A percentile compares a stretch with the other conserved stretches of the same genome.
Evolutionary conservation across 768 basidiomycete species (phyloP).

Genomic region (Leccinum aurantiacum): DNA sequence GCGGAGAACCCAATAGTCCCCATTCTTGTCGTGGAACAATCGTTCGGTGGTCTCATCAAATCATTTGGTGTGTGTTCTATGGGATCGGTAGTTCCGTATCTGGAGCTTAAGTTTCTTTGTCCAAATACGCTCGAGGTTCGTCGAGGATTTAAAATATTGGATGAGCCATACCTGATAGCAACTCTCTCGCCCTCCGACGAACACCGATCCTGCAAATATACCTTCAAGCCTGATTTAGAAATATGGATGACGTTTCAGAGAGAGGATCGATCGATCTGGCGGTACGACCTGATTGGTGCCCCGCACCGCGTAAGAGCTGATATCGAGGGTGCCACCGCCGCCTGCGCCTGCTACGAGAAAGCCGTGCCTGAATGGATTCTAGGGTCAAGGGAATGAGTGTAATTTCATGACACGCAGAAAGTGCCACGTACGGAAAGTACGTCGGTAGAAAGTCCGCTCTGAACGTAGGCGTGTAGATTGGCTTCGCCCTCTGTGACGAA

Average conservation of each 20-base stretch:
- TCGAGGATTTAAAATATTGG: neutral
- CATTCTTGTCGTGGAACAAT: constrained; percentile 66
- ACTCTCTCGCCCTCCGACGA: constrained; percentile 74
- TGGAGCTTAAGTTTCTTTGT: constrained; percentile 73
- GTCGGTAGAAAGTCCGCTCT: constrained; percentile 77
- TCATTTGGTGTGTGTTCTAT: constrained; percentile 73
- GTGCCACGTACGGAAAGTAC: constrained; percentile 60
- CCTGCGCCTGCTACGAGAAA: constrained; percentile 79
- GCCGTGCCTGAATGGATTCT: constrained; percentile 75
- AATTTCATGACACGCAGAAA: neutral
- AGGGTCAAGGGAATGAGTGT: constrained; percentile 10
- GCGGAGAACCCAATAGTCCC: constrained; percentile 72
- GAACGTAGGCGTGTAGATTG: constrained; percentile 76
- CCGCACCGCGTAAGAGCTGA: constrained; percentile 76
- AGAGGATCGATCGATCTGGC: constrained; percentile 63
- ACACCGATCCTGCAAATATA: constrained; percentile 81
- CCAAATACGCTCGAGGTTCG: constrained; percentile 8
- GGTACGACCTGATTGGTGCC: constrained; percentile 73
- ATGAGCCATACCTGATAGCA: constrained; percentile 56
- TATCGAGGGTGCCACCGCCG: constrained; percentile 71
- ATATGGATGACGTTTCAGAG: neutral
- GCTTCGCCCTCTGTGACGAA: constrained; percentile 87
- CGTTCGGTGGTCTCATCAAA: constrained; percentile 86
- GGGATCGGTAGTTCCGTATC: constrained; percentile 68
- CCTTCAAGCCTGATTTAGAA: constrained; percentile 40